Conservation (phyloP, 148 eudicot species). For the Persicaria maculosa region DNA sequence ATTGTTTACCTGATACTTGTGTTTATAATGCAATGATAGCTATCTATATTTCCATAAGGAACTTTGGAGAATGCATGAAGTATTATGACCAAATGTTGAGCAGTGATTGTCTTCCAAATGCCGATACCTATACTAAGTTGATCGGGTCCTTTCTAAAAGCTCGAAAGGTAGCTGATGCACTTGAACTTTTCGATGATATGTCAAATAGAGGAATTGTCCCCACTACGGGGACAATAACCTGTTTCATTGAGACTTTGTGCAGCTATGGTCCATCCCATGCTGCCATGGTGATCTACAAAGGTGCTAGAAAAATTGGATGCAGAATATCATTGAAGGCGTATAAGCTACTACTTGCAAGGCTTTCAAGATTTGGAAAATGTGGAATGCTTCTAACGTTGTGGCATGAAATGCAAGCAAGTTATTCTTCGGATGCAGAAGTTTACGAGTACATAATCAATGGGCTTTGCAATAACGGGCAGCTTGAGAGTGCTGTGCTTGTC, state of each 20-base stretch:
- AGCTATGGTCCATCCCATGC: conserved; percentile 92
- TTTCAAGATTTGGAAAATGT: conserved; percentile 90
- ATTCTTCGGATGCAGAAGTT: conserved; percentile 57
- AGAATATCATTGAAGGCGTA: conserved; percentile 56
- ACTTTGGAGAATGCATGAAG: conserved; percentile 55
- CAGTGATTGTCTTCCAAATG: conserved; percentile 41
- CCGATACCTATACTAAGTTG: conserved; percentile 49
- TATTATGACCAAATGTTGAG: conserved; percentile 51
- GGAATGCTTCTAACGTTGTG: conserved; percentile 68
- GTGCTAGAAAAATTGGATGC: conserved; percentile 64
- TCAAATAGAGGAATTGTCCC: conserved; percentile 50
- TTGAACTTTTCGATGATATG: conserved; percentile 83
- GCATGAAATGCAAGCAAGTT: conserved; percentile 79
- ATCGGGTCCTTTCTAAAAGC: conserved; percentile 49
- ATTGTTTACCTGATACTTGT: conserved; percentile 29
- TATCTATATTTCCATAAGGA: conserved; percentile 39
- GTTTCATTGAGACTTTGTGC: conserved; percentile 72
- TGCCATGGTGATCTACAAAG: conserved; percentile 67
- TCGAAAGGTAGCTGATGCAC: conserved; percentile 85
- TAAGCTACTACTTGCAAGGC: conserved; percentile 70
- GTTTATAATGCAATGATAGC: conserved; percentile 76
- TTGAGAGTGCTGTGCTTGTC: conserved; percentile 71
- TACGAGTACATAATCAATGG: conserved; percentile 77
- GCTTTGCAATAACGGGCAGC: conserved; percentile 79
- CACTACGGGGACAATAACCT: conserved; percentile 59